Evolutionary conservation across 2,329 filamentous ascomycete species (phyloP), one percentile per base, ranked within the genome.

Genomic region (Diaporthe sp.): DNA sequence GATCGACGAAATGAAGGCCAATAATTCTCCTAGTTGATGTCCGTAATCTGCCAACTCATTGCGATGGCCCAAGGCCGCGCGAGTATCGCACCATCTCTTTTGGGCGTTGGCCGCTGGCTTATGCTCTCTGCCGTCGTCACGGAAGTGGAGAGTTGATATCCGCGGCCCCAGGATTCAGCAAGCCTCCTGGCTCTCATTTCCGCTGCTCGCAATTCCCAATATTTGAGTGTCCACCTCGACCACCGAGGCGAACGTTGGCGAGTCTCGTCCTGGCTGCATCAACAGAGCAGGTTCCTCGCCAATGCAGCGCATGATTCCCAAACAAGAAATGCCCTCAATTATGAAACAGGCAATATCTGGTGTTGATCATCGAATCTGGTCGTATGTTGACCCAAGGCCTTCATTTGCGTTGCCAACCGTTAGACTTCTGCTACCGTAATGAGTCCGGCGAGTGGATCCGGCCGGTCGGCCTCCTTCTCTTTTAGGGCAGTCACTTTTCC

Each of bases 71-170:
- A n/a, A 37, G 17, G 58, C 57, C 39, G 34, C 47, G 39, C 58
- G 49, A 63, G 4, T 53, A 73, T 73, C 71, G 58, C 71, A 73
- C 60, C 71, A 73, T 73, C 71, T 63, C 49, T 37, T 63, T 73
- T 63, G 70, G 71, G 71, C 47, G 6, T 34, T 31, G 34, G 58
- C 49, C 57, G 57, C 71, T 31, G 60, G 44, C 17, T n/a, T 47
- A 6, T 39, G 70, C 55, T 37, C 70, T 39, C 28, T 20, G 42
- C 42, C 57, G 71, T 73, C 58, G 71, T 53, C 71, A 65, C 37
- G 10, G n/a, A 42, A 53, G 71, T 73, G 71, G 71, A 31, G 71
- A 53, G 57, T 63, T 73, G 71, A 65, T 53, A 34, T 72, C 55
- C 55, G 51, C 37, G 39, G n/a, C 13, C 68, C 51, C 49, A 55